These are phyloP conservation scores for Nicotiana benthamiana DNA, from an alignment of 257 asterid genomes.

Conservation along the genomic window DNA sequence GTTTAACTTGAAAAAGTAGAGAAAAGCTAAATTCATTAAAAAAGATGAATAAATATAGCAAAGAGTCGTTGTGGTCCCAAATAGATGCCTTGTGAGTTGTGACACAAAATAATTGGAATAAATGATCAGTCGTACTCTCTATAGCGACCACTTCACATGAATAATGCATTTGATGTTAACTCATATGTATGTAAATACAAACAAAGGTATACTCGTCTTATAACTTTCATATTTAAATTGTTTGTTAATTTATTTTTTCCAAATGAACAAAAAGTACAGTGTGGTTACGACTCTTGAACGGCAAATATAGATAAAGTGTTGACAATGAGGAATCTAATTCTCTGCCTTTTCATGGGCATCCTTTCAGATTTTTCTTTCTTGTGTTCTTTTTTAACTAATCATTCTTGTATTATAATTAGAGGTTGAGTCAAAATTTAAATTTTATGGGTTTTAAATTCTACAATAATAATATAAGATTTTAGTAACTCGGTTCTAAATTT, in stretches of 20 bases:
- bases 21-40: not conserved
- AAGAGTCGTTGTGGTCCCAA: not conserved
- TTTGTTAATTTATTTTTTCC: not conserved
- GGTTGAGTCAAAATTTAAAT: too few species aligned
- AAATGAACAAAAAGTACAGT: not conserved
- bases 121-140: not conserved
- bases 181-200: not conserved
- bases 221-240: not conserved
- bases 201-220: not conserved
- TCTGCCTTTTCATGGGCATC: not conserved
- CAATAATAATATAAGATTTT: too few species aligned
- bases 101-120: constrained; percentile 2
- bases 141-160: not conserved
- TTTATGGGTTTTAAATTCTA: too few species aligned
- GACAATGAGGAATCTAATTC: not conserved
- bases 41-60: not conserved
- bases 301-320: not conserved
- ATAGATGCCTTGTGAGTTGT: constrained; percentile 1
- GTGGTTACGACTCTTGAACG: not conserved
- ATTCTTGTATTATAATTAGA: too few species aligned
- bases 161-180: not conserved
- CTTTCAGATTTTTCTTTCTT: not conserved
- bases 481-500: too few species aligned
- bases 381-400: too few species aligned
- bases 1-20: not conserved